Conservation (phyloP, 2,329 filamentous ascomycete genomes). For the Emydomyces testavorans region DNA sequence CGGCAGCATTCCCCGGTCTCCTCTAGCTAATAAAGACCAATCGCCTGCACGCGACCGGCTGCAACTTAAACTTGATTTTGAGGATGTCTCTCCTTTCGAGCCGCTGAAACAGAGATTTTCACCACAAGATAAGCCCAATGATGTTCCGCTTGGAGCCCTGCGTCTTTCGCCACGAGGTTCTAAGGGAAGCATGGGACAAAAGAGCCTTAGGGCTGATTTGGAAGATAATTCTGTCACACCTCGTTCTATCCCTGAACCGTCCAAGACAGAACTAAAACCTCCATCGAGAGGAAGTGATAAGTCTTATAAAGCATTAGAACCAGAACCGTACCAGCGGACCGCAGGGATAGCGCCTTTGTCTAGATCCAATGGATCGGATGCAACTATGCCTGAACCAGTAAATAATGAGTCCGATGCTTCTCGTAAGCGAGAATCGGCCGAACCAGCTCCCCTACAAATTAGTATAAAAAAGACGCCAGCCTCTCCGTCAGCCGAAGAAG, state of each 20-base stretch:
- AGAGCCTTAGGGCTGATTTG: slow-evolving; percentile 23
- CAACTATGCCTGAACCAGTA: background rate
- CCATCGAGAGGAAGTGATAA: slow-evolving; percentile 26
- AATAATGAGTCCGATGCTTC: background rate
- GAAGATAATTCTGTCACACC: slow-evolving; percentile 28
- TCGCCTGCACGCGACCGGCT: background rate
- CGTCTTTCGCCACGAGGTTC: slow-evolving; percentile 2
- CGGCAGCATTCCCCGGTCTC: background rate
- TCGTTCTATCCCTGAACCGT: slow-evolving; percentile 26
- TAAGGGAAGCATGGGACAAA: slow-evolving; percentile 22
- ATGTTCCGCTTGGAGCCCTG: background rate
- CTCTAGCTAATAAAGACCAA: background rate
- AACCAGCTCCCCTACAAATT: slow-evolving; percentile 10
- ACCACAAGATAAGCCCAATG: background rate
- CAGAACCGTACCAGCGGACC: slow-evolving; percentile 16
- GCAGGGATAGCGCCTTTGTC: slow-evolving; percentile 9
- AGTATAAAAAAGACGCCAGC: background rate
- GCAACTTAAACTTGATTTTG: slow-evolving; percentile 1
- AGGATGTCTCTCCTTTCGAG: slow-evolving; percentile 5
- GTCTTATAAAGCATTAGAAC: slow-evolving; percentile 11
- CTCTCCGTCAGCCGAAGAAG: slow-evolving; percentile 28
- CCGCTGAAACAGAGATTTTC: slow-evolving; percentile 7
- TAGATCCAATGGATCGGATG: background rate
- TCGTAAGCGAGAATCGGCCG: slow-evolving; percentile 7
- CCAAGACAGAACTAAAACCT: slow-evolving; percentile 25